Percentiles rank a stretch among this genome's conserved stretches.
phyloP scores from a whole-genome alignment of 1,139 yeast genomes.

The Scheffersomyces segobiensis region DNA sequence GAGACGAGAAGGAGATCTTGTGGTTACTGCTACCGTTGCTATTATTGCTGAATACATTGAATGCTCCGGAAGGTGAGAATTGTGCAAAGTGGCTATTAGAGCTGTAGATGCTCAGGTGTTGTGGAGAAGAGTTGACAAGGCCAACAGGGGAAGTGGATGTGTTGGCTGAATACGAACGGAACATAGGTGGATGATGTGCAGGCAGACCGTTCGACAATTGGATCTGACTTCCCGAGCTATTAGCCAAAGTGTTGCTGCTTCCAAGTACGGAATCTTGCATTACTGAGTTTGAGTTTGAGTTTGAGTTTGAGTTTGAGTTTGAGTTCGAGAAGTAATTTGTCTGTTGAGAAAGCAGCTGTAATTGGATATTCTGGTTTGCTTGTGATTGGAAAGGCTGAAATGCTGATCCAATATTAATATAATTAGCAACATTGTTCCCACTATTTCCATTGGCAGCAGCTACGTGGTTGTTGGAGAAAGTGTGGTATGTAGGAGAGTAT shows the following conservation, averaged over 20 bases:
- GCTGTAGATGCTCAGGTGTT: neutral
- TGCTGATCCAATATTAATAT: slow-evolving; percentile 4
- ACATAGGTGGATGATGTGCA: neutral
- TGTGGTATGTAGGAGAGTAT: slow-evolving; percentile 1
- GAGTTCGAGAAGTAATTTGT: neutral
- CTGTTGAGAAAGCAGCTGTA: neutral
- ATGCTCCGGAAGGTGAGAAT: slow-evolving; percentile 6
- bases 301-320: neutral
- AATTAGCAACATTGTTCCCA: slow-evolving; percentile 6
- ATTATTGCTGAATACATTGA: neutral
- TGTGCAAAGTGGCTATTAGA: slow-evolving; percentile 4
- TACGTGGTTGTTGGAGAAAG: slow-evolving; percentile 4
- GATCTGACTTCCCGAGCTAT: slow-evolving; percentile 1
- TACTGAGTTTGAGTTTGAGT: slow-evolving; percentile 1
- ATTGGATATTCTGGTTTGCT: slow-evolving; percentile 1
- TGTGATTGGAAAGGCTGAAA: slow-evolving; percentile 2
- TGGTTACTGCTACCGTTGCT: neutral
- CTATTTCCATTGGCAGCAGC: neutral
- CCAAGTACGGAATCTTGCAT: neutral
- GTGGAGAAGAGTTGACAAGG: neutral
- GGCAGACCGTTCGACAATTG: neutral
- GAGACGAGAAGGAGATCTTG: slow-evolving; percentile 2
- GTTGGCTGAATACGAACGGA: neutral
- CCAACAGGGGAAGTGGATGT: neutral
- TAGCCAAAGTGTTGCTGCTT: neutral